Evolutionary conservation across 176 grass and related monocot species (phyloP), one percentile per base, ranked within the genome.

Genomic region (Stipa capillata): DNA sequence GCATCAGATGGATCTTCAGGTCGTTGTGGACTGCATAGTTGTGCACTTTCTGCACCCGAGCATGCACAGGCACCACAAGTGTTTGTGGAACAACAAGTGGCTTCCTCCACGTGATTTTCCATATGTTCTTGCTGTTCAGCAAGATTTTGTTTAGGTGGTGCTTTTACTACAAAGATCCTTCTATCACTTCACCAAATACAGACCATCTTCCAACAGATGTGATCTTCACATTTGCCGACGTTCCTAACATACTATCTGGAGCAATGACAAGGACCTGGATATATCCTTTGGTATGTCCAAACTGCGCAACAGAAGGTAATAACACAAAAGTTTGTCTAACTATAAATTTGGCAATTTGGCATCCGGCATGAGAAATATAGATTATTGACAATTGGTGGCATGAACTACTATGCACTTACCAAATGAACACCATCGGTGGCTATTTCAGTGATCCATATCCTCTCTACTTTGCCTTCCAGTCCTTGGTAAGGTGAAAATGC

Each of bases 201-300:
- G 95, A 94, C 95, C 95, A 95, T 68, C 96, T 90, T 69, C 90
- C 90, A 3, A 93, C 74, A 56, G 96, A 94, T 44, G 88, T 91
- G 27, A 99, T 93, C 81, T 93, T 95, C 25, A 78, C 92, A 79
- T 95, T 41, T 16, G 84, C 85, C 16, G 88, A 91, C 45, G 81
- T 87, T 79, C 92, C 96, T 67, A 99, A 34, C 83, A 94, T 83
- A 20, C 85, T 87, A 34, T 93, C 96, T 12, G 89, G 85, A 60
- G 92, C 96, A 81, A 93, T 87, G 57, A 99, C 88, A 78, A 99
- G 92, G 47, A 95, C 96, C 78, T 95, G 90, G 74, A 95, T 93
- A 70, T 99, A 98, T 14, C 78, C 92, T 86, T 99, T 93, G 51
- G 92, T 95, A 87, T 99, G 96, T 36, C 96, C 92, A 74, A 95